Evolutionary conservation across 148 eudicot genomes (phyloP).

Genomic region (Bassia scoparia): DNA sequence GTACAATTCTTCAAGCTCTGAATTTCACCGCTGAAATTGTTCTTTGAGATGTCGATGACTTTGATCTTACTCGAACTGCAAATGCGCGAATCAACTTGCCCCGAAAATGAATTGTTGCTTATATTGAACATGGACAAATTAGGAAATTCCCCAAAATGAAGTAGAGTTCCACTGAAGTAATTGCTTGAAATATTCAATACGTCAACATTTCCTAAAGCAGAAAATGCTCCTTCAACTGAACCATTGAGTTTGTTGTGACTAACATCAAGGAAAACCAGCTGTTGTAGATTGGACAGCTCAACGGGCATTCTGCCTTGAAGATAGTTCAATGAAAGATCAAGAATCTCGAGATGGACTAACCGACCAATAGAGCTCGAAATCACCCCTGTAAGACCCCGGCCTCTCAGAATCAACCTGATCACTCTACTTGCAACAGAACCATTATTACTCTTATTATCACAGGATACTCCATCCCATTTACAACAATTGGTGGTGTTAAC

Average conservation of each 20-base stretch:
- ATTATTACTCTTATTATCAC: conserved; percentile 39
- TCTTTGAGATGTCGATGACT: conserved; percentile 66
- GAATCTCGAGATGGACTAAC: conserved; percentile 44
- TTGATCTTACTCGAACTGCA: conserved; percentile 50
- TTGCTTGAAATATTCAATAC: conserved; percentile 63
- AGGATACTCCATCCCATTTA: conserved; percentile 69
- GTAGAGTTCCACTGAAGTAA: conserved; percentile 50
- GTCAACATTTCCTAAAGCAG: conserved; percentile 37
- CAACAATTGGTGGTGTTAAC: conserved; percentile 47
- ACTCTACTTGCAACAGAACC: conserved; percentile 44
- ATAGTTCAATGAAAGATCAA: conserved; percentile 67
- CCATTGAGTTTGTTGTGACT: conserved; percentile 55
- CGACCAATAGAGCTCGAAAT: conserved; percentile 50
- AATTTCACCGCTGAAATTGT: conserved; percentile 58
- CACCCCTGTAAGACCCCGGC: conserved; percentile 50
- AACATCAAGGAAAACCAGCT: conserved; percentile 54
- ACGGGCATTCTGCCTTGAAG: conserved; percentile 57
- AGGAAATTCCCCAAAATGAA: conserved; percentile 49
- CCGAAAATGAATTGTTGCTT: conserved; percentile 63
- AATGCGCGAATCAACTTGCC: conserved; percentile 43
- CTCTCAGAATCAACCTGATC: conserved; percentile 38
- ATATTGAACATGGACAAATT: conserved; percentile 52
- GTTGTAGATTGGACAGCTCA: conserved; percentile 47
- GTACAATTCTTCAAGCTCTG: conserved; percentile 52
- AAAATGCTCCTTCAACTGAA: conserved; percentile 33